Base-by-base conservation (phyloP, 345 rosid genomes). In the Moringa oleifera region DNA sequence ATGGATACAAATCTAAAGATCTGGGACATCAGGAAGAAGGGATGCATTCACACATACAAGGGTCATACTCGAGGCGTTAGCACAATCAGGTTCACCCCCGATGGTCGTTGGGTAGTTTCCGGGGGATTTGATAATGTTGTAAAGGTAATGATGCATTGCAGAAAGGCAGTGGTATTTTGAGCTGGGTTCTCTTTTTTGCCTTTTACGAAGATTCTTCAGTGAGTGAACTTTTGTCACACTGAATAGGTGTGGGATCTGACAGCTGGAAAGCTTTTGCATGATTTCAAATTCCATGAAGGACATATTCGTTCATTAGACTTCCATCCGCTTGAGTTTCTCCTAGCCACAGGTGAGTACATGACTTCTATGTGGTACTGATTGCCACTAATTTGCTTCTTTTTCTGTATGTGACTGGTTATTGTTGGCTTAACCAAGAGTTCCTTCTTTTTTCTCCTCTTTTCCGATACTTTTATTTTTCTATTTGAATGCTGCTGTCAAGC, bases 21-120 rank as follows among this genome's bases (percentile, higher is more conserved):
- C 36, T 94, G 99, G 99, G 99, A 94, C 74, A 87, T 81, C 75
- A 87, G 97, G 63, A 91, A 91, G 69, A 94, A 91, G 66, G 99
- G 96, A 52, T 86, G 97, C 74, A 87, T 87, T 71, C 99, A 91
- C 73, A 91, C 96, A 1, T 91, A 88, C 82, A 88, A 83, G 81
- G 97, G 99, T 51, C 97, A 94, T 67, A 80, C 87, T 16, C 87
- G 72, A 72, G 95, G 90, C 64, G 68, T 94, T 62, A 75, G 75
- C 73, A 85, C 95, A 49, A 91, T 94, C 62, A 84, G 77, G 60
- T 94, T 94, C 77, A 73, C 81, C 63, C 99, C 99, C n/a, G 97
- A 94, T 85, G 99, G 99, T 56, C 99, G 97, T 23, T 94, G 99
- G 99, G 95, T 94, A 24, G 95, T 94, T 71, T 88, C 99, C 31